These are phyloP conservation scores for Fusarium poae DNA, from an alignment of 2,329 filamentous ascomycete genomes.

Conservation along the genomic window DNA sequence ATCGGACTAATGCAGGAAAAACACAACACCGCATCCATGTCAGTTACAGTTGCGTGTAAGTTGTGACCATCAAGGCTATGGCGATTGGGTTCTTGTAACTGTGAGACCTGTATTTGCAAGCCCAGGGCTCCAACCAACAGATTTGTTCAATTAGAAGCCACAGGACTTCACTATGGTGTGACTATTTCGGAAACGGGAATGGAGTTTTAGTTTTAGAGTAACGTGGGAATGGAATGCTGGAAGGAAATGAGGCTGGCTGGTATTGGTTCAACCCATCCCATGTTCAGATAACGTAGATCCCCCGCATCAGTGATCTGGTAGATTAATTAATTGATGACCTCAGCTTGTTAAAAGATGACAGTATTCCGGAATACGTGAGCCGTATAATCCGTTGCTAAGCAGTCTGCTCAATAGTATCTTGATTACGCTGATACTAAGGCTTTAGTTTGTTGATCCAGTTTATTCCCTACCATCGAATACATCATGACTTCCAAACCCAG, in stretches of 20 bases:
- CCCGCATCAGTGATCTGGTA: not conserved
- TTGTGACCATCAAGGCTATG: not conserved
- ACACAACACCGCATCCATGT: not conserved
- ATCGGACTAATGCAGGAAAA: not conserved
- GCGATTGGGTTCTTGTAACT: constrained; percentile 15
- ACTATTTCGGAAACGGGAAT: not conserved
- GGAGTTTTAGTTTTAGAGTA: not conserved
- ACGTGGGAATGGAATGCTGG: not conserved
- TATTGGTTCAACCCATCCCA: constrained; percentile 1
- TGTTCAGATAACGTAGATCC: not conserved
- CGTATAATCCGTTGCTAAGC: not conserved
- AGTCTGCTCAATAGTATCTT: not conserved
- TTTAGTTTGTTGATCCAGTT: not conserved
- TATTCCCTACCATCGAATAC: constrained; percentile 20
- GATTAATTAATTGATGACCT: not conserved
- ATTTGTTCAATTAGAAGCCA: constrained; percentile 13
- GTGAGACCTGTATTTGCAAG: not conserved
- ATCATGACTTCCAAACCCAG: constrained; percentile 19
- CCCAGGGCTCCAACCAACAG: constrained; percentile 10
- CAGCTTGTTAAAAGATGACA: not conserved
- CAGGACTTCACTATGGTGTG: not conserved
- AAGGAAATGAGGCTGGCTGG: constrained; percentile 10
- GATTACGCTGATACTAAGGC: not conserved
- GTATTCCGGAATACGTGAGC: not conserved
- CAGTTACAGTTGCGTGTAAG: not conserved